phyloP scores from a whole-genome alignment of 129 eudicot genomes.

The Kitagawia praeruptora region DNA sequence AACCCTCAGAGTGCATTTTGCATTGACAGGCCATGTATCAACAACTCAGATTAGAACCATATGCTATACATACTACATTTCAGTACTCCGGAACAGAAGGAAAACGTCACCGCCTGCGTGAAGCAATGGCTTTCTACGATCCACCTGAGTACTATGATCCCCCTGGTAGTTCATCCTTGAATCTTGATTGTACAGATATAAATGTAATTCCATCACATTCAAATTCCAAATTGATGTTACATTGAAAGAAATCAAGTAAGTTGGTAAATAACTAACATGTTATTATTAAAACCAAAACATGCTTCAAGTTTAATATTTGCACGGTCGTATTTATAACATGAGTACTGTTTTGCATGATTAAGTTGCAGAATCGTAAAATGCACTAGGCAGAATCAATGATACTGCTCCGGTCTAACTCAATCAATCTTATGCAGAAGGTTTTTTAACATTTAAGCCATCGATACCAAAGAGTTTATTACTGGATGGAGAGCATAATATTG shows the following conservation, averaged over 20 bases:
- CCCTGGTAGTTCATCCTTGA: constrained; percentile 43
- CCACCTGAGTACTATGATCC: constrained; percentile 84
- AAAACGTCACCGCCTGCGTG: constrained; percentile 84
- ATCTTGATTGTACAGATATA: not conserved
- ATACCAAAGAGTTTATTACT: constrained; percentile 81
- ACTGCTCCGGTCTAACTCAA: not conserved
- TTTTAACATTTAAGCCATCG: constrained; percentile 71
- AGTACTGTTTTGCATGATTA: not conserved
- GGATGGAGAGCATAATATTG: constrained; percentile 69
- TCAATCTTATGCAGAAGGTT: constrained; percentile 61
- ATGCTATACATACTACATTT: constrained; percentile 90
- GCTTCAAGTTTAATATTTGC: not conserved
- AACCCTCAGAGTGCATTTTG: not conserved
- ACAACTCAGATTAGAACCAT: constrained; percentile 83
- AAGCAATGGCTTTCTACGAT: constrained; percentile 81
- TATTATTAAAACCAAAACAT: not conserved
- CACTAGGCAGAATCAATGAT: not conserved
- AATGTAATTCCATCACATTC: not conserved
- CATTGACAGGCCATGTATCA: constrained; percentile 61
- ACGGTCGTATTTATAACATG: not conserved
- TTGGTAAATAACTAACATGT: too few species aligned
- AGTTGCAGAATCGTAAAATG: not conserved
- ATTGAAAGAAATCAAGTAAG: not conserved
- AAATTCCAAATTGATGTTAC: not conserved
- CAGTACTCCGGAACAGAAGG: constrained; percentile 94